Evolutionary conservation across 257 asterid species (phyloP).

Genomic region (Solanum chiquidenum): DNA sequence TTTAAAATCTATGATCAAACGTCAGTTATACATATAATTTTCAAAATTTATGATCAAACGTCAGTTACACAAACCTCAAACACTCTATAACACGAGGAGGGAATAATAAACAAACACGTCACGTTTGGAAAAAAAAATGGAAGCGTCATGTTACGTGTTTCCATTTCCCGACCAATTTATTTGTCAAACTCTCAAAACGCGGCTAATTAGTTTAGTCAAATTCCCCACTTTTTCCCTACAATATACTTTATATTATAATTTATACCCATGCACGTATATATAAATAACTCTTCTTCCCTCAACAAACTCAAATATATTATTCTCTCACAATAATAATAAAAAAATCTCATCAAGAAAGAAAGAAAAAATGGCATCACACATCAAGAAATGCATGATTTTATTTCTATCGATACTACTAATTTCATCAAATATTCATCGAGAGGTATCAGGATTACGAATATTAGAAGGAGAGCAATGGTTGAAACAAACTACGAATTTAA

Average conservation of each 20-base stretch:
- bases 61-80: too few species aligned
- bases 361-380: background rate
- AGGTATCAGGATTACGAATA: constrained; percentile 16
- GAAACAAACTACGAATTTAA: background rate
- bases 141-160: background rate
- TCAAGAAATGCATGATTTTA: background rate
- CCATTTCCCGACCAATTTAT: background rate
- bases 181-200: background rate
- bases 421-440: background rate
- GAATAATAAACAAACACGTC: background rate
- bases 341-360: background rate
- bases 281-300: background rate
- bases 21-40: too few species aligned
- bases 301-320: background rate
- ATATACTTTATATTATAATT: background rate
- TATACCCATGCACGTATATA: background rate
- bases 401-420: background rate
- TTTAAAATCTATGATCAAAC: too few species aligned
- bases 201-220: background rate
- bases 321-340: background rate
- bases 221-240: background rate
- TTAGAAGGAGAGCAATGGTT: constrained; percentile 18
- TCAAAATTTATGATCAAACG: too few species aligned
- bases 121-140: background rate
- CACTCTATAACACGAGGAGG: too few species aligned